Percentiles rank a stretch among this genome's conserved stretches.
These are phyloP conservation scores for Metschnikowia lunata DNA, from an alignment of 805 yeast genomes.

Conservation along the genomic window DNA sequence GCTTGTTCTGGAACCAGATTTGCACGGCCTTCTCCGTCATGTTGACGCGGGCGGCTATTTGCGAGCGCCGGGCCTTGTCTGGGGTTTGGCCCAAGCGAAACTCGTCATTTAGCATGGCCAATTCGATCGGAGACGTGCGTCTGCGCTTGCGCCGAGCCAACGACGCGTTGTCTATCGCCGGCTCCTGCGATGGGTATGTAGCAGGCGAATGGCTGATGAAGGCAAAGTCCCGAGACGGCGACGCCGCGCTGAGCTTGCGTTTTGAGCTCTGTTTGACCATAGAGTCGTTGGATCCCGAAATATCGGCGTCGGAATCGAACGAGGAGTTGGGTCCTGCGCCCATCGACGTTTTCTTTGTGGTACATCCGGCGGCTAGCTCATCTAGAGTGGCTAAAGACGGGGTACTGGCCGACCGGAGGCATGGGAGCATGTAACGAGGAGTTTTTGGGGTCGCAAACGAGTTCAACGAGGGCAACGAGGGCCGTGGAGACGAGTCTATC, in stretches of 20 bases:
- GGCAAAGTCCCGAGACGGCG: constrained; percentile 49
- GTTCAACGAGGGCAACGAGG: constrained; percentile 27
- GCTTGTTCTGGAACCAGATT: constrained; percentile 95
- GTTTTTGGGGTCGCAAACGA: constrained; percentile 21
- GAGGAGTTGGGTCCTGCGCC: constrained; percentile 3
- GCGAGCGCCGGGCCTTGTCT: constrained; percentile 65
- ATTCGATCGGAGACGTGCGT: constrained; percentile 87
- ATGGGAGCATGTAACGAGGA: constrained; percentile 11
- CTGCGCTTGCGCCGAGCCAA: constrained; percentile 92
- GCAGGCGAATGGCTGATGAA: constrained; percentile 91
- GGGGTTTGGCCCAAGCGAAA: constrained; percentile 79
- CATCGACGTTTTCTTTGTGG: neutral
- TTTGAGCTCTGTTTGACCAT: constrained; percentile 21
- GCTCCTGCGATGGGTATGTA: constrained; percentile 79
- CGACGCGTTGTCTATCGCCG: constrained; percentile 83
- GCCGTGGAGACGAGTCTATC: constrained; percentile 13
- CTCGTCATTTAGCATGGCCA: constrained; percentile 75
- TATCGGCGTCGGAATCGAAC: constrained; percentile 13
- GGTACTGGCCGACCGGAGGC: constrained; percentile 5
- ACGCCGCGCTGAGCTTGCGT: constrained; percentile 17
- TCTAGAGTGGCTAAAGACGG: constrained; percentile 4
- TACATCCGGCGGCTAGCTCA: neutral
- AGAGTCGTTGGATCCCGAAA: constrained; percentile 7
- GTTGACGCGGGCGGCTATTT: constrained; percentile 73
- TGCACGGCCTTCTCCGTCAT: constrained; percentile 99